Base-by-base conservation (phyloP, 169 alveolate genomes). In the Plasmodium malariae region DNA sequence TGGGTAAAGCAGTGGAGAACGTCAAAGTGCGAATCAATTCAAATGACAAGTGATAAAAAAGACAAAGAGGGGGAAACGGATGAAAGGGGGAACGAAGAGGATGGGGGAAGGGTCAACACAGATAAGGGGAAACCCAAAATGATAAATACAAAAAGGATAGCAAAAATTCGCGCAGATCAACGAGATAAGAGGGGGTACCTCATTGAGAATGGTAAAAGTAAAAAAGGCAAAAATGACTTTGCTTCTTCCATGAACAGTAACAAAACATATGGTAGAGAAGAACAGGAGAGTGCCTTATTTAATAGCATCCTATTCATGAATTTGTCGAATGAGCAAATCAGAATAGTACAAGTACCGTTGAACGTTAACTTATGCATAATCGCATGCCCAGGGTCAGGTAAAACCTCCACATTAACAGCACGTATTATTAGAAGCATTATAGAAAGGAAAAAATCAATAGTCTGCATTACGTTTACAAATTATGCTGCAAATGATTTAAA, bases 381-480 rank as follows among this genome's bases (percentile, higher is more conserved):
- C 1, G 97, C 97, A 1, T 95, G 96, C 3, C 96, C 97, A 62
- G 97, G 97, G 14, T 88, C 96, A 5, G 97, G 97, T 0, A 95
- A 95, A 89, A 95, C 97, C 9, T 91, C 93, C 40, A 95, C 95
- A 28, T 76, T 95, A 91, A 95, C 96, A 30, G 83, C 94, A 19
- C 90, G 96, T 74, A 93, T 95, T 14, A 93, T 95, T 28, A 88
- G 80, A 76, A 92, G 94, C 59, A 80, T 95, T 2, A 55, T 91
- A 28, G 70, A 74, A 49, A 89, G 74, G 17, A 71, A 89, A 34
- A 63, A 89, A 26, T 94, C 95, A 21, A 73, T 94, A 24, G 88
- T 92, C 6, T 92, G 92, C 37, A 48, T 92, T 17, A 94, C 95
- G 2, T 94, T 94, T 54, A 94, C 95, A 2, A 91, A 85, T 54